A percentile compares a stretch with the other conserved stretches of the same genome.
phyloP scores from a whole-genome alignment of 1,284 basidiomycete species.

The Rhodotorula sp. region DNA sequence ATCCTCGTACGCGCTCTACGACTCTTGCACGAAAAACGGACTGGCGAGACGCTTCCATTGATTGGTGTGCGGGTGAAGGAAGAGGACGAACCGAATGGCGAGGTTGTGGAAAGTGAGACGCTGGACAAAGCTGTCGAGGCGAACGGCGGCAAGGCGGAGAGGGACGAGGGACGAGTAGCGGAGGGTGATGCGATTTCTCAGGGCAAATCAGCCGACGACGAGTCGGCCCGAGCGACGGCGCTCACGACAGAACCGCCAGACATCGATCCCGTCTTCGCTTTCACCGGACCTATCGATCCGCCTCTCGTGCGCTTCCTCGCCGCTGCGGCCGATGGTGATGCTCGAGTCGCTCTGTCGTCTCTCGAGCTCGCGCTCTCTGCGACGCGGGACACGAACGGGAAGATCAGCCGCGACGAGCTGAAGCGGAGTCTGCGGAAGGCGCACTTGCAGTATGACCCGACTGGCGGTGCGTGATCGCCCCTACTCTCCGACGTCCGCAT shows the following conservation, averaged over 20 bases:
- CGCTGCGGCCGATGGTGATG: constrained; percentile 64
- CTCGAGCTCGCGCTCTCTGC: constrained; percentile 59
- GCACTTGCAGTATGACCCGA: constrained; percentile 63
- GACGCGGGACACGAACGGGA: background rate
- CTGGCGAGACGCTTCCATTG: background rate
- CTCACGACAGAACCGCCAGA: background rate
- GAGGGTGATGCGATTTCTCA: too few species aligned
- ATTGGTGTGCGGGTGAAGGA: background rate
- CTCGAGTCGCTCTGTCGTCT: constrained; percentile 63
- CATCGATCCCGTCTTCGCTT: constrained; percentile 42
- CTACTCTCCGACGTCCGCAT: constrained; percentile 14
- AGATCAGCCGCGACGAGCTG: constrained; percentile 47
- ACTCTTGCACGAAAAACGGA: constrained; percentile 41
- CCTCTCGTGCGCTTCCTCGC: constrained; percentile 56
- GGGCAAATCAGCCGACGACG: constrained; percentile 1
- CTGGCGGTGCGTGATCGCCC: constrained; percentile 55
- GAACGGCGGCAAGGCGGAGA: too few species aligned
- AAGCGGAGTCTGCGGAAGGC: constrained; percentile 47
- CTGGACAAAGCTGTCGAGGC: too few species aligned
- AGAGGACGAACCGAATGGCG: constrained; percentile 38
- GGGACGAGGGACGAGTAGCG: too few species aligned
- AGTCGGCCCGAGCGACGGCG: constrained; percentile 8
- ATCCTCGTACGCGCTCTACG: constrained; percentile 58
- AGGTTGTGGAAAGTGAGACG: constrained; percentile 16
- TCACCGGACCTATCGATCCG: constrained; percentile 17